phyloP scores from a whole-genome alignment of 2,329 filamentous ascomycete genomes.

The Zasmidium citrigriseum region DNA sequence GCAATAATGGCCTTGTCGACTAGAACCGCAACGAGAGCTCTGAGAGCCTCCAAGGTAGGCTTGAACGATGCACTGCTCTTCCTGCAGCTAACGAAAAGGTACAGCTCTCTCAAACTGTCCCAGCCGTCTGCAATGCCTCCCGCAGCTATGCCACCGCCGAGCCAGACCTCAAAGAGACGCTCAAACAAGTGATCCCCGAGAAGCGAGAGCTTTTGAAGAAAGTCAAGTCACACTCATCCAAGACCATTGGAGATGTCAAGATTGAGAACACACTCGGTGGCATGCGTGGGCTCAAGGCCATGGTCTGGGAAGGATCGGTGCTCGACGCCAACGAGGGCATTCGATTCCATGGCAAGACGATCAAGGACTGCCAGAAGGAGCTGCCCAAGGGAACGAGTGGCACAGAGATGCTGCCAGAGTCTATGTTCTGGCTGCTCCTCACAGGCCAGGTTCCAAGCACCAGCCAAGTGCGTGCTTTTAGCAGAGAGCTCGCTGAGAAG shows the following conservation, averaged over 20 bases:
- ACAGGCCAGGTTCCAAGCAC: constrained; percentile 88
- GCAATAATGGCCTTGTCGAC: constrained; percentile 64
- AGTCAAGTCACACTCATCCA: constrained; percentile 81
- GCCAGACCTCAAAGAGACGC: constrained; percentile 83
- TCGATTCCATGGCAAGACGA: constrained; percentile 94
- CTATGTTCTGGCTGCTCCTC: constrained; percentile 99
- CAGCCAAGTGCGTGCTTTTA: constrained; percentile 77
- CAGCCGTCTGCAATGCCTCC: constrained; percentile 23
- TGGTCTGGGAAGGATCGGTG: constrained; percentile 98
- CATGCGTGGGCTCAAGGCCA: constrained; percentile 93
- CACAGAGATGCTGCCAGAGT: constrained; percentile 96
- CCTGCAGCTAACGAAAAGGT: constrained; percentile 3
- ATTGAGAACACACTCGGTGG: constrained; percentile 92
- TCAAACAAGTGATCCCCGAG: constrained; percentile 80
- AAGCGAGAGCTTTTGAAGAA: constrained; percentile 93
- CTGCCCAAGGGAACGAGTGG: constrained; percentile 89
- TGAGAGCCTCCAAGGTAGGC: constrained; percentile 65
- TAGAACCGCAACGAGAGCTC: constrained; percentile 61
- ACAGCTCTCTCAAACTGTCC: constrained; percentile 29
- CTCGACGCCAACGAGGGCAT: constrained; percentile 97
- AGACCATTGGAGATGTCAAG: constrained; percentile 88
- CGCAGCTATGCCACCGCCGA: constrained; percentile 74
- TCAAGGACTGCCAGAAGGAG: constrained; percentile 94
- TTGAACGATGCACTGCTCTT: neutral
- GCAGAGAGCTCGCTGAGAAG: constrained; percentile 83